Base-by-base conservation (phyloP, 345 rosid species). In the Ceriops zippeliana region DNA sequence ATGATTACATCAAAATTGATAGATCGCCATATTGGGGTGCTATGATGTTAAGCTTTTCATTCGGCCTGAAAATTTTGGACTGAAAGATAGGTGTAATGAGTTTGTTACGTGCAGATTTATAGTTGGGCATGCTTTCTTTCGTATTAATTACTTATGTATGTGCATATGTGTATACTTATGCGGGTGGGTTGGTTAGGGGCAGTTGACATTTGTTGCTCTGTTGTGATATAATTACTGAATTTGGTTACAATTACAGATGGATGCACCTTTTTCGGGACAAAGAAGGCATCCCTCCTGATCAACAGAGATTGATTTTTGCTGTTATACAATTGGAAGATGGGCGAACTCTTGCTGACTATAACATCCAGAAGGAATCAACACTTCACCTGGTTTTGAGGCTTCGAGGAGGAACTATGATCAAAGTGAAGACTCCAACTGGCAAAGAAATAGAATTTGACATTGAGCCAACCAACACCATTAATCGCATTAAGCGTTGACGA, bases 251-350 rank as follows among this genome's bases (percentile, higher is more conserved):
- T 38, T n/a, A 69, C 42, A 11, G 35, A 27, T 71, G 58, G 31
- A 10, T 42, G 19, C 5, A 11, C 6, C 0, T 58, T 60, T 70
- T 62, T 10, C 73, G 91, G 98, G 97, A 93, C 83, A 93, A 91
- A 82, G 97, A 91, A 75, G 97, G 97, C 22, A 89, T 91, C 52
- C 90, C 96, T 58, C 96, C 96, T 0, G 97, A 91, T 75, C 96
- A 91, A 76, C 99, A 95, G 69, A 88, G 97, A 70, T 78, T 95
- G 82, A 95, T 95, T 24, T 95, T 91, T 79, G 96, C 96, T 6
- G 96, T 97, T 5, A 93, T 89, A 80, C 97, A 95, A 63, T 82
- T 95, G 70, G 97, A 95, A 81, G 97, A 93, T 87, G 99, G 99
- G 0, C 78, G 96, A 42, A 91, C 99, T 24, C 86, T 93, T 52